Conservation (phyloP, 768 basidiomycete genomes). For the Gymnopilus junonius region DNA sequence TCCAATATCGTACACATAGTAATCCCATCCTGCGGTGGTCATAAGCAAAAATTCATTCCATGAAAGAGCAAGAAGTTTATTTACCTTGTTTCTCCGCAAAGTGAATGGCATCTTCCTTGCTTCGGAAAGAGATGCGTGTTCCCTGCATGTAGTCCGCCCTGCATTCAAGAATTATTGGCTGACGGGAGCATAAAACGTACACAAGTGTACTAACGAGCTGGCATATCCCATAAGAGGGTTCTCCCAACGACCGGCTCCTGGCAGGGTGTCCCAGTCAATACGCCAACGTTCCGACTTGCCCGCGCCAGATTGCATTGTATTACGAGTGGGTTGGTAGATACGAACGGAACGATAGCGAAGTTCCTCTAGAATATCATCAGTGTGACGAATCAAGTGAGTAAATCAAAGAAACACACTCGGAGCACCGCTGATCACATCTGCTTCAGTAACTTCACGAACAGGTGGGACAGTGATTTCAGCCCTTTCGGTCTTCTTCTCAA, state of each 20-base stretch:
- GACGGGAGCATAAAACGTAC: neutral
- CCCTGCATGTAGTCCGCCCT: constrained; percentile 98
- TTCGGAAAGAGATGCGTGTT: constrained; percentile 79
- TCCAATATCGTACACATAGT: constrained; percentile 71
- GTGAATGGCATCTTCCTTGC: constrained; percentile 89
- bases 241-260: constrained; percentile 93
- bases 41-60: constrained; percentile 12
- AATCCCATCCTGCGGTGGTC: constrained; percentile 80
- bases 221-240: constrained; percentile 98
- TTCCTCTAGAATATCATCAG: constrained; percentile 54
- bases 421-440: constrained; percentile 86
- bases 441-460: constrained; percentile 68
- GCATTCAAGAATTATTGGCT: neutral
- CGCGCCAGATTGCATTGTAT: constrained; percentile 94
- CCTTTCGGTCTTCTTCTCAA: constrained; percentile 33
- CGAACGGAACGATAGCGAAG: constrained; percentile 87
- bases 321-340: constrained; percentile 91
- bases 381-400: constrained; percentile 1
- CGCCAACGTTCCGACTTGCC: constrained; percentile 89
- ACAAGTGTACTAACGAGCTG: constrained; percentile 71
- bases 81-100: constrained; percentile 98
- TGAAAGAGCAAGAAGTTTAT: neutral
- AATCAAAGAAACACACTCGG: constrained; percentile 57
- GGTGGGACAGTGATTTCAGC: constrained; percentile 50
- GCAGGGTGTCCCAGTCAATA: constrained; percentile 93